Evolutionary conservation across 148 eudicot genomes (phyloP), one percentile per base, ranked within the genome.

Genomic region (Heliamphora exappendiculata): DNA sequence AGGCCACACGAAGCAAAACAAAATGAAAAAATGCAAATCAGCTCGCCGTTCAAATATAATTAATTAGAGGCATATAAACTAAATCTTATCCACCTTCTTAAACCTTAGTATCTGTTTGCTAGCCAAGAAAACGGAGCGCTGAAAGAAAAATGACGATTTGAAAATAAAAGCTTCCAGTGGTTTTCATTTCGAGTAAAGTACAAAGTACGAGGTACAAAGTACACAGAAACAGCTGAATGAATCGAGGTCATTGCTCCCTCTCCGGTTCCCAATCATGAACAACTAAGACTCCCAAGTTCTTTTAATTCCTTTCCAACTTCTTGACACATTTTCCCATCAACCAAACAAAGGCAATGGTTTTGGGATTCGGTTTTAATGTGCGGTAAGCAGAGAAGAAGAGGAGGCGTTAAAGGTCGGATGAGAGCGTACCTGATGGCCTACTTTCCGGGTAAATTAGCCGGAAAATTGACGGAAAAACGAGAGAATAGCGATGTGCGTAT

Each of bases 381-480:
- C 4, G 2, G 14, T 13, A 39, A 17, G 31, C 44, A 33, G 19
- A 55, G 47, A 37, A 55, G 47, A 36, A 26, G 49, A 72, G 45
- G 10, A 28, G 55, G 72, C 6, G 19, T 1, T 4, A 13, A 47
- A 67, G 49, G 17, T 20, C 7, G 34, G 57, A 29, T 19, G n/a
- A 7, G 16, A 0, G 37, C 9, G 58, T 70, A 70, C 74, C 74
- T 70, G 58, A 49, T 70, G 20, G 41, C 24, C 41, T 44, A 47
- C 29, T 49, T 50, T 49, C 39, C 47, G 14, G 47, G 70, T 17
- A 37, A 37, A 41, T 64, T 20, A 64, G 13, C 22, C 36, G 53
- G 73, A 69, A 69, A 69, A 14, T 69, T 69, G 73, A 69, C 22
- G 54, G 73, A 10, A 26, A 45, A 19, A 58, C 34, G 57, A 70